Evolutionary conservation across 2,329 filamentous ascomycete species (phyloP), one percentile per base, ranked within the genome.

Genomic region (Trichophyton verrucosum): DNA sequence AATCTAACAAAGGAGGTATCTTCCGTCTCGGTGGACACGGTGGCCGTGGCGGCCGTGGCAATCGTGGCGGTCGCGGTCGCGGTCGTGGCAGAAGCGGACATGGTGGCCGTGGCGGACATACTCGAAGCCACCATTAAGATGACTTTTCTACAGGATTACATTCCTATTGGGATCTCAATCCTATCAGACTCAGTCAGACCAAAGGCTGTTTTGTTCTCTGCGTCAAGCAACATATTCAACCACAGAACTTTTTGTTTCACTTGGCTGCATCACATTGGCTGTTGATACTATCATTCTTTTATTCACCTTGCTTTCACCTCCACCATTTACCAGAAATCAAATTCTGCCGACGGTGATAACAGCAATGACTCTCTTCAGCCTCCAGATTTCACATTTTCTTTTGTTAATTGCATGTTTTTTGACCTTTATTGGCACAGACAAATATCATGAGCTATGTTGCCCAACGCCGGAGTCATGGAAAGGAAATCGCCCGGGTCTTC

Each of bases 21-120:
- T 57, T 57, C 36, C n/a, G 20, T 3, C n/a, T 13, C 6, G 66
- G 36, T 62, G 66, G 20, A 61, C 36, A 63, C 38, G 42, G 65
- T 8, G 56, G 61, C 17, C 38, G 64, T 38, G 65, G 66, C 27
- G 40, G 56, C 1, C 59, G 58, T n/a, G 27, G 62, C 3, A 42
- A 59, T 17, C 58, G 60, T 40, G 61, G 61, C 13, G 47, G 60
- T 24, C 33, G 60, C 17, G 56, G 63, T 8, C 51, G 61, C 36
- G 60, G 60, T 17, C 60, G 57, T 46, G 44, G 33, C 33, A 11
- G 33, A 36, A 36, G 56, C 46, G 22, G 47, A 36, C 33, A 36
- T 11, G 33, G 61, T 27, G 4, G 20, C 20, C 36, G 59, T 11
- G 49, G 30, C 5, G 53, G 57, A 38, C n/a, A 33, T 24, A 36